These are phyloP conservation scores for Aquilaria agallochum DNA, from an alignment of 441 rosid species.

Conservation along the genomic window DNA sequence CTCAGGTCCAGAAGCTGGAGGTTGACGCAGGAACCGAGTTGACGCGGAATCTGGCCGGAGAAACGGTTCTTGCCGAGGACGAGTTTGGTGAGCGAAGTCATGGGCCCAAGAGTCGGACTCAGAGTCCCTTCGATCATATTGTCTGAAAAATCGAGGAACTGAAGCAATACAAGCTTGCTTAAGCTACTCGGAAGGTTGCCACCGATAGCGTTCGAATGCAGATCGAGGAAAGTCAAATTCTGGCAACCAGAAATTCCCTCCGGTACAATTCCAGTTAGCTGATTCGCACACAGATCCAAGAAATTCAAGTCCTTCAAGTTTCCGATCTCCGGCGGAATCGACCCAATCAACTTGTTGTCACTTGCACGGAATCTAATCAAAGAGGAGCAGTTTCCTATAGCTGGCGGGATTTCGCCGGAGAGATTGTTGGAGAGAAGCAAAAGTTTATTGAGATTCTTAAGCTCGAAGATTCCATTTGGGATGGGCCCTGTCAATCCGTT, in stretches of 20 bases:
- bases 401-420: conserved; percentile 46
- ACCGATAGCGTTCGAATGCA: conserved; percentile 58
- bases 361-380: conserved; percentile 58
- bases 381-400: conserved; percentile 53
- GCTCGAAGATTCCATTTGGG: conserved; percentile 51
- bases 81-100: conserved; percentile 56
- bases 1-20: conserved; percentile 64
- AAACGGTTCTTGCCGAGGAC: conserved; percentile 43
- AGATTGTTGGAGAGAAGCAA: conserved; percentile 60
- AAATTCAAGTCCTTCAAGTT: conserved; percentile 48
- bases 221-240: conserved; percentile 57
- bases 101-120: conserved; percentile 40
- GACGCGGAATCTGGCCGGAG: conserved; percentile 47
- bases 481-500: conserved; percentile 62
- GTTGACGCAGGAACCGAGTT: conserved; percentile 58
- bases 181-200: conserved; percentile 46
- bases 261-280: conserved; percentile 41
- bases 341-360: conserved; percentile 41
- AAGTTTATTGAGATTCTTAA: conserved; percentile 58
- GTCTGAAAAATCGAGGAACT: conserved; percentile 52
- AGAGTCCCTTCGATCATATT: conserved; percentile 44
- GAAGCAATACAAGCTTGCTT: conserved; percentile 39
- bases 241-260: conserved; percentile 48
- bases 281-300: conserved; percentile 60
- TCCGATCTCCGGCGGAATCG: conserved; percentile 48